phyloP scores from a whole-genome alignment of 371 early-diverging fungal genomes.

The Thermomucor indicae-seudaticae region DNA sequence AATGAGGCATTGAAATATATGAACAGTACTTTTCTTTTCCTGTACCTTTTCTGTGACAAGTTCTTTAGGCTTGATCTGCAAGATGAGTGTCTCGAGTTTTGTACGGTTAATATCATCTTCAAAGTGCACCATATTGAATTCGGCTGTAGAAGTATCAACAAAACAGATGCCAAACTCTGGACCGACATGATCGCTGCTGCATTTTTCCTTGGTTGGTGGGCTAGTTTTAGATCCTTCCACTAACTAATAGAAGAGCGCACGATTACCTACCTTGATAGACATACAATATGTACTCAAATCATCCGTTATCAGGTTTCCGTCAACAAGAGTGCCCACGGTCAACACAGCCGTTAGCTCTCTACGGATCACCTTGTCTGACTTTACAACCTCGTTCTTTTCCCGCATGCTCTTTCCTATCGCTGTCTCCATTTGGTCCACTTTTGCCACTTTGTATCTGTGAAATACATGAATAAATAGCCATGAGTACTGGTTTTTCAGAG shows the following conservation, averaged over 20 bases:
- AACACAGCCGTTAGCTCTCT: conserved; percentile 93
- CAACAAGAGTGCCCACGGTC: conserved; percentile 95
- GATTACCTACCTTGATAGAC: conserved; percentile 77
- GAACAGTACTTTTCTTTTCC: not conserved
- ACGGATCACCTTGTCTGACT: conserved; percentile 88
- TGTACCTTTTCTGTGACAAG: conserved; percentile 73
- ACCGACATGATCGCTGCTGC: conserved; percentile 24
- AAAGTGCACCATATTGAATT: conserved; percentile 78
- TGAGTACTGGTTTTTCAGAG: too few species aligned
- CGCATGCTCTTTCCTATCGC: conserved; percentile 95
- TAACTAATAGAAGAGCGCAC: too few species aligned
- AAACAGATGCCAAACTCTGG: conserved; percentile 80
- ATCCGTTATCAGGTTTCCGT: conserved; percentile 79
- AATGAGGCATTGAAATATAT: not conserved
- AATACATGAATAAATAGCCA: not conserved
- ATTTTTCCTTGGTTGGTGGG: conserved; percentile 34
- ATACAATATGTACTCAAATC: conserved; percentile 93
- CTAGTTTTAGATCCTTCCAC: too few species aligned
- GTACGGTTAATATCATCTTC: conserved; percentile 87
- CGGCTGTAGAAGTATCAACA: conserved; percentile 94
- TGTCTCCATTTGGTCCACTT: conserved; percentile 98
- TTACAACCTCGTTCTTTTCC: conserved; percentile 55
- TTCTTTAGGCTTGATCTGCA: conserved; percentile 90
- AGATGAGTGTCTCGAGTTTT: conserved; percentile 87
- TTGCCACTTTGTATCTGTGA: conserved; percentile 83